Evolutionary conservation across 805 yeast species (phyloP).

Genomic region (Jamesozyma piceae): DNA sequence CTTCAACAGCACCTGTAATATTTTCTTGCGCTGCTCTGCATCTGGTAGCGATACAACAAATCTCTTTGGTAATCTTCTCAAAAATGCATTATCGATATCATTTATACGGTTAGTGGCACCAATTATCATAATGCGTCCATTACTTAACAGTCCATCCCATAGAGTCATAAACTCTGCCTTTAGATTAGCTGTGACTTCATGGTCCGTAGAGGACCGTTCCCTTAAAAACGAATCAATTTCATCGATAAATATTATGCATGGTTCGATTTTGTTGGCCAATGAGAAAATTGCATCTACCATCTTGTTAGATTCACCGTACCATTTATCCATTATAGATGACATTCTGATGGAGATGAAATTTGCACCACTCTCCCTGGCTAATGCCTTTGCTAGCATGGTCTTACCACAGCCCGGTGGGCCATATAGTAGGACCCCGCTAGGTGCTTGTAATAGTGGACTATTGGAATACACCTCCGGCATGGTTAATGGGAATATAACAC

Average conservation of each 20-base stretch:
- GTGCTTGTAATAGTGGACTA: constrained; percentile 74
- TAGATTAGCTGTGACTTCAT: constrained; percentile 88
- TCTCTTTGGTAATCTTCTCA: constrained; percentile 87
- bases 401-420: constrained; percentile 99
- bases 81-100: constrained; percentile 86
- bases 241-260: constrained; percentile 90
- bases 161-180: constrained; percentile 96
- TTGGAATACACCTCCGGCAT: constrained; percentile 64
- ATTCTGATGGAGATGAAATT: constrained; percentile 82
- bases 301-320: constrained; percentile 96
- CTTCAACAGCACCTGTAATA: constrained; percentile 56
- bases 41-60: constrained; percentile 73
- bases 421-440: constrained; percentile 83
- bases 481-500: constrained; percentile 79
- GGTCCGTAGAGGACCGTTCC: constrained; percentile 75
- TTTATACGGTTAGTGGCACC: constrained; percentile 92
- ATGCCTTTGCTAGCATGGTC: constrained; percentile 93
- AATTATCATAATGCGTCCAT: constrained; percentile 74
- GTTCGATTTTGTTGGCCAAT: constrained; percentile 79
- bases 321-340: constrained; percentile 92
- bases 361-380: constrained; percentile 87
- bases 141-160: constrained; percentile 84
- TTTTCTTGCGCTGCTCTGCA: constrained; percentile 55
- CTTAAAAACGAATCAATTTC: constrained; percentile 92
- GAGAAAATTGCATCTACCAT: constrained; percentile 88